Percentiles rank a stretch among this genome's conserved stretches.
phyloP scores from a whole-genome alignment of 768 basidiomycete species.

The Mycena albidolilacea region DNA sequence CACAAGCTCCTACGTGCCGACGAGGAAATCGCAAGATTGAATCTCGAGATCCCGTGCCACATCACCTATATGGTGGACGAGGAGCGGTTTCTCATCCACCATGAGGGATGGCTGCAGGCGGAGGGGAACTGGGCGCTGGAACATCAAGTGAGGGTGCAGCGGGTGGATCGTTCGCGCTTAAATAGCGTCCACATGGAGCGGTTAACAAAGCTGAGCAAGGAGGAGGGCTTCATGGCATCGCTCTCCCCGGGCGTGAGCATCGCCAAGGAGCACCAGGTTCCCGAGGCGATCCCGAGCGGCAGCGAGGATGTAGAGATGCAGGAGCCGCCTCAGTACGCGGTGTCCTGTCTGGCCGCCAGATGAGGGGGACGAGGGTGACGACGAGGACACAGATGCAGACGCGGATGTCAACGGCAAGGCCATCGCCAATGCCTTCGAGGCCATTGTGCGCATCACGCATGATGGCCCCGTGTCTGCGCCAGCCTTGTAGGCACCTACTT shows the following conservation, averaged over 20 bases:
- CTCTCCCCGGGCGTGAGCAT: not conserved
- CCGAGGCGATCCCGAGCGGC: not conserved
- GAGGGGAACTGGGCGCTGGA: not conserved
- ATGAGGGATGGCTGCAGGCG: not conserved
- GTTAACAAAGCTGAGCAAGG: not conserved
- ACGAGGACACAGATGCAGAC: too few relatives aligned
- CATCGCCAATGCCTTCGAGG: too few relatives aligned
- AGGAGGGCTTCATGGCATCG: not conserved
- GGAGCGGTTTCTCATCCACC: not conserved
- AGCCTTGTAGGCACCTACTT: too few relatives aligned
- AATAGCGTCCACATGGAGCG: not conserved
- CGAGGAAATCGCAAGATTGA: not conserved
- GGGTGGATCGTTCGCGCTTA: not conserved
- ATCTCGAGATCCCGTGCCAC: not conserved
- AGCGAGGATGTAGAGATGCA: too few relatives aligned
- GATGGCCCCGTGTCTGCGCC: too few relatives aligned
- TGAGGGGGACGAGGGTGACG: too few relatives aligned
- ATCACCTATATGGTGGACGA: not conserved
- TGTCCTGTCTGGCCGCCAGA: too few relatives aligned
- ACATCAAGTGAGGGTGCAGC: not conserved
- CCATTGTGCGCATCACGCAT: too few relatives aligned
- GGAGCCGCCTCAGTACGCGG: too few relatives aligned
- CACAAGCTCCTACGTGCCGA: not conserved
- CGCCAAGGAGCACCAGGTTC: not conserved
- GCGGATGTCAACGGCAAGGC: too few relatives aligned